Evolutionary conservation across 108 stramenopile species (phyloP), one percentile per base, ranked within the genome.

Genomic region (Cyclostephanos tholiformis): DNA sequence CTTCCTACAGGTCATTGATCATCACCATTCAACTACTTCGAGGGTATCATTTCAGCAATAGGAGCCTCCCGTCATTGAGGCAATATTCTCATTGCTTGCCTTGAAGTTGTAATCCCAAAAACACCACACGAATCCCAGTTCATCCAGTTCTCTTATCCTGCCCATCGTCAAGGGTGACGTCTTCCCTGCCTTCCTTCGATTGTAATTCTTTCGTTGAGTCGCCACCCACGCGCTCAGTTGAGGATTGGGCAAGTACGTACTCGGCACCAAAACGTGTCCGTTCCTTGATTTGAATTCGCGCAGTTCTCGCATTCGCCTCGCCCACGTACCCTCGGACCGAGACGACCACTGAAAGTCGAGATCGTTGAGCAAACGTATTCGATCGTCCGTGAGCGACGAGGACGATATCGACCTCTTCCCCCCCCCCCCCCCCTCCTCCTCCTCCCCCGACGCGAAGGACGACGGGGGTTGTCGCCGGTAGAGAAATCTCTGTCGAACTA

Each of bases 131-230:
- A 83, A 78, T 48, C 62, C 52, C 80, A 86, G 44, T 1, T 71
- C 61, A 7, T 89, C 69, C 77, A 89, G 60, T 41, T 70, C 62
- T 13, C 75, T 30, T 19, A 85, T 71, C 57, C 87, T 76, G 16
- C 65, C 67, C 5, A 65, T 16, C 1, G 82, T 72, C 48, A 87
- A 48, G 2, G 58, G 72, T 11, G 59, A 63, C 12, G 59, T n/a
- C 30, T 76, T 70, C 6, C 71, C 73, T 13, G 38, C 53, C 13
- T 29, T 1, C 7, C 32, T 32, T 4, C 46, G 56, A 38, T 85
- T 86, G 83, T 86, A 91, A 51, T 76, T 71, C 62, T 86, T 87
- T 1, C 89, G 81, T 65, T 84, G 83, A 2, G 71, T 82, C 49
- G 78, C 69, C 11, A 91, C 87, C 90, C 90, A 91, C 25, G 75